These are phyloP conservation scores for Agrocybe praecox DNA, from an alignment of 768 basidiomycete species.

Conservation along the genomic window DNA sequence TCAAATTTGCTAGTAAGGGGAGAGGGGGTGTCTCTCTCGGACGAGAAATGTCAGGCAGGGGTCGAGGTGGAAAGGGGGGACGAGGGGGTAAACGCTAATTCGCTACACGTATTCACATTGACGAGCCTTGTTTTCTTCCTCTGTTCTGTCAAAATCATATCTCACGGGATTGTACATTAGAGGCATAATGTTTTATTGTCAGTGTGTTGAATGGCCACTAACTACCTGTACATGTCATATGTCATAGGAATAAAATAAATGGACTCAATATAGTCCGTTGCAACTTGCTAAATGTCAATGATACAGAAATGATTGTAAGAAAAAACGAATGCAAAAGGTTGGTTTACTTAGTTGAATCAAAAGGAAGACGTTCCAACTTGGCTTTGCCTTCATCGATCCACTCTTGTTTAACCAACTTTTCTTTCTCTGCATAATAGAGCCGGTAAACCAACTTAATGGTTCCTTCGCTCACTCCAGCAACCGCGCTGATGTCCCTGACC, in stretches of 20 bases:
- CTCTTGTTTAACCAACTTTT: conserved; percentile 81
- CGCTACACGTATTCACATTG: not conserved
- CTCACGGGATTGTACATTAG: not conserved
- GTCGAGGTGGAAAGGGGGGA: conserved; percentile 28
- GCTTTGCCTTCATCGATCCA: conserved; percentile 85
- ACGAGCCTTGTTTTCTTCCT: not conserved
- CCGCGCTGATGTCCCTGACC: conserved; percentile 83
- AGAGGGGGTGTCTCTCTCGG: conserved; percentile 63
- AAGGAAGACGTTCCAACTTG: conserved; percentile 45
- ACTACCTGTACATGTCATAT: conserved; percentile 17
- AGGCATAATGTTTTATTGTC: conserved; percentile 6
- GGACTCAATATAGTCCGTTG: conserved; percentile 2
- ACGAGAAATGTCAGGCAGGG: conserved; percentile 36
- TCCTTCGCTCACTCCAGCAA: conserved; percentile 94
- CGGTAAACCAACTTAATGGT: conserved; percentile 92
- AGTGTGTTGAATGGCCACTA: conserved; percentile 20
- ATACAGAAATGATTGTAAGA: conserved; percentile 21
- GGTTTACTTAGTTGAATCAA: conserved; percentile 39
- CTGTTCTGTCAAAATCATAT: not conserved
- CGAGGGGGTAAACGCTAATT: conserved; percentile 14
- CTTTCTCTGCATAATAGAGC: conserved; percentile 71
- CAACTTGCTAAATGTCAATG: conserved; percentile 4
- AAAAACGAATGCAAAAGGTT: conserved; percentile 15
- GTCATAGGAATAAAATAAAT: conserved; percentile 7
- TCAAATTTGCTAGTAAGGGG: conserved; percentile 74